A percentile compares a stretch with the other conserved stretches of the same genome.
phyloP scores from a whole-genome alignment of 2,329 filamentous ascomycete genomes.

The Venturia pyrina region DNA sequence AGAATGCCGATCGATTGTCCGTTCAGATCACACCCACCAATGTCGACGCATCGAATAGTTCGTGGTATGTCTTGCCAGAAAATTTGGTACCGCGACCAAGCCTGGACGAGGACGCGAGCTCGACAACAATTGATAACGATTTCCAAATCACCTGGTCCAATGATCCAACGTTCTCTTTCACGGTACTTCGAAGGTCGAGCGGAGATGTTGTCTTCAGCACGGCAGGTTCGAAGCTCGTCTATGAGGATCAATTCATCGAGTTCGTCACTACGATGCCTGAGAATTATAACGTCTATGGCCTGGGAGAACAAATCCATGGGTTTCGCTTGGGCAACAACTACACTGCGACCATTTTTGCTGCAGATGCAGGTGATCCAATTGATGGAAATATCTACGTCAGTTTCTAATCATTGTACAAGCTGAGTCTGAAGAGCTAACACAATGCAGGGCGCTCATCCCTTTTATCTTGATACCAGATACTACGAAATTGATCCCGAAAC shows the following conservation, averaged over 20 bases:
- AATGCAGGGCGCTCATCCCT: conserved; percentile 46
- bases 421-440: not conserved
- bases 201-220: conserved; percentile 62
- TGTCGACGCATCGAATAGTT: conserved; percentile 51
- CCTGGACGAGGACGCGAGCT: conserved; percentile 31
- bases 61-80: conserved; percentile 59
- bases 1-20: conserved; percentile 55
- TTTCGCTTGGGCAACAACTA: conserved; percentile 63
- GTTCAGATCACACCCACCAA: conserved; percentile 60
- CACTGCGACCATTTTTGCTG: conserved; percentile 57
- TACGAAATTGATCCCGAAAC: conserved; percentile 44
- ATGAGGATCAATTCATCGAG: conserved; percentile 70
- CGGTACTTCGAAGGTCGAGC: conserved; percentile 45
- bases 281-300: conserved; percentile 65
- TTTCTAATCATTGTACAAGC: not conserved
- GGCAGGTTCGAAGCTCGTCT: conserved; percentile 53
- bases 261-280: conserved; percentile 56
- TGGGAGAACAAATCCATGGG: conserved; percentile 63
- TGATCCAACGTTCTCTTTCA: conserved; percentile 47
- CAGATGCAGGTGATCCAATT: conserved; percentile 56
- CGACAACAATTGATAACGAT: conserved; percentile 31
- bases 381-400: conserved; percentile 60
- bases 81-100: conserved; percentile 49
- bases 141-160: conserved; percentile 47
- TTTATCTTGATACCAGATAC: conserved; percentile 73